Evolutionary conservation across 2,329 filamentous ascomycete species (phyloP), one percentile per base, ranked within the genome.

Genomic region (Diaporthe eres): DNA sequence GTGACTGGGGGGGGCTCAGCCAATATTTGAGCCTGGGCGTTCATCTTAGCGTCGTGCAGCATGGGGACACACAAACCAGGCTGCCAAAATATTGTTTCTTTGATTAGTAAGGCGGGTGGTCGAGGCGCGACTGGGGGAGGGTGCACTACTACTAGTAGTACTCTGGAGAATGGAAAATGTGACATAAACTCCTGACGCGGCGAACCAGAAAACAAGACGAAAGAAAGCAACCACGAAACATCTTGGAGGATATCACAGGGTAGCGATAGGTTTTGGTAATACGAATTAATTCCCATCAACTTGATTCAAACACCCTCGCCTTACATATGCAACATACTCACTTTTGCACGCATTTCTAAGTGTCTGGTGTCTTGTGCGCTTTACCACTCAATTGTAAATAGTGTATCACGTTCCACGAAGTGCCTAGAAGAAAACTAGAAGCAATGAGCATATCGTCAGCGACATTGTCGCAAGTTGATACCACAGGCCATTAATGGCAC

Each of bases 401-500:
- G 1, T 7, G 8, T 25, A 12, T 3, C 12, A 42, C 15, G 37
- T n/a, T 15, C 9, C 22, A 4, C 34, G 34, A 34, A 34, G 34
- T 15, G 12, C 22, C 4, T 25, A n/a, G 5, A 12, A 42, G 25
- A 19, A 42, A 39, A n/a, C 10, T 34, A n/a, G 19, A 1, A 39
- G 13, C 2, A 6, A 28, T 31, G 15, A 28, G 49, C n/a, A 42
- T 42, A 51, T 70, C 6, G 42, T 68, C 22, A 70, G 8, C 34
- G 49, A 70, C 25, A 8, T 70, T 49, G 15, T 28, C 34, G 34
- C 44, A 65, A 65, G 42, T 6, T 28, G 22, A 15, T 55, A n/a
- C 31, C 65, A 70, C n/a, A 70, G 47, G 49, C 49, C 49, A 55
- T 55, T 3, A 28, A 70, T 37, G 44, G 63, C 63, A 53, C 22